These are phyloP conservation scores for Achaetomium macrosporum DNA, from an alignment of 2,329 filamentous ascomycete genomes.

Conservation along the genomic window DNA sequence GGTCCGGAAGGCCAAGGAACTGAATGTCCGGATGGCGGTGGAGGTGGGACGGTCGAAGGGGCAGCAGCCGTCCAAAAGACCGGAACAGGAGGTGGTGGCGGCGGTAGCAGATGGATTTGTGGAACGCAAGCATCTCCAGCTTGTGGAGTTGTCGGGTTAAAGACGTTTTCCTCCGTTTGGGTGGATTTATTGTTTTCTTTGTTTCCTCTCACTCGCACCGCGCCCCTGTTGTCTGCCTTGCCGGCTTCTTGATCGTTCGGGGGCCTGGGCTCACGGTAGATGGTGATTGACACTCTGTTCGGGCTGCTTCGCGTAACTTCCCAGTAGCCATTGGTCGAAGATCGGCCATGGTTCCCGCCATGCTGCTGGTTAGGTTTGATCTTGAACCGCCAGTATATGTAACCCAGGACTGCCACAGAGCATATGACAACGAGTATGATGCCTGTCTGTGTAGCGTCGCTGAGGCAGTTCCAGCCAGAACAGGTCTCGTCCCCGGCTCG, in stretches of 20 bases:
- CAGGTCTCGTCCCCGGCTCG: neutral
- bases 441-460: constrained; percentile 12
- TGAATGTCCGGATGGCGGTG: neutral
- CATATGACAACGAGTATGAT: constrained; percentile 8
- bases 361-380: neutral
- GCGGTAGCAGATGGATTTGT: constrained; percentile 10
- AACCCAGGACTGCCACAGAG: neutral
- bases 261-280: constrained; percentile 5
- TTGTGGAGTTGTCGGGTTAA: neutral
- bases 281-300: constrained; percentile 5
- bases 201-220: neutral
- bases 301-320: constrained; percentile 2
- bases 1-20: neutral
- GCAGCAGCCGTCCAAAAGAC: neutral
- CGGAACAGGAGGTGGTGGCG: constrained; percentile 1
- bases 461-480: constrained; percentile 10
- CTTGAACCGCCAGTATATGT: constrained; percentile 13
- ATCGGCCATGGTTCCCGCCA: neutral
- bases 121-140: neutral
- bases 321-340: neutral
- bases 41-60: neutral
- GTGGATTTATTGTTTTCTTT: neutral
- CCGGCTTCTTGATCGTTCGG: neutral
- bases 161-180: neutral
- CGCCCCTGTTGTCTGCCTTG: neutral